Percentiles rank a stretch among this genome's conserved stretches.
Evolutionary conservation across 78 protist species (phyloP).

Genomic region (Emiliania huxleyi): DNA sequence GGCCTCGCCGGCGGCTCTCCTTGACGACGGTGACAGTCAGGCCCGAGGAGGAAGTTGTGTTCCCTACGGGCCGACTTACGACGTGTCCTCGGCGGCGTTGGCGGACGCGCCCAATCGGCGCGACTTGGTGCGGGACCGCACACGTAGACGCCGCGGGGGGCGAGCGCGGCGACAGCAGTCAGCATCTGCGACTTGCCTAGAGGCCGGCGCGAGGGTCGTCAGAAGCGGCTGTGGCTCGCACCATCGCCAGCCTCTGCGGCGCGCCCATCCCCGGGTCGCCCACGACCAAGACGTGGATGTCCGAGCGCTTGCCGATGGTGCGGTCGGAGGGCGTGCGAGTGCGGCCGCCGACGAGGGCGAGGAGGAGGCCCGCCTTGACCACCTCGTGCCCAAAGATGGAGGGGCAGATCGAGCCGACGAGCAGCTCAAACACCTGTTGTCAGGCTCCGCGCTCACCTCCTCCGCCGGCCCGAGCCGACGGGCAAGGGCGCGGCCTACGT

Average conservation of each 20-base stretch:
- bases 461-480: too few species aligned
- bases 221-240: too few species aligned
- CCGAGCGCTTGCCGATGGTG: constrained; percentile 24
- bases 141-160: constrained; percentile 97
- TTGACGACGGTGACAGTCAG: constrained; percentile 91
- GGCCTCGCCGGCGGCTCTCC: constrained; percentile 62
- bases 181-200: constrained; percentile 93
- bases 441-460: too few species aligned
- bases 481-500: too few species aligned
- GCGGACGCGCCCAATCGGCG: too few species aligned
- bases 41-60: constrained; percentile 91
- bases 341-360: constrained; percentile 94
- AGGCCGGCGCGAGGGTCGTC: too few species aligned
- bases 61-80: too few species aligned
- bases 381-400: constrained; percentile 93
- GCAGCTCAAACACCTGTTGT: constrained; percentile 67
- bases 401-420: constrained; percentile 94
- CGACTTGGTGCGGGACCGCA: too few species aligned
- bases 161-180: constrained; percentile 60
- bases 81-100: too few species aligned
- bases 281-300: constrained; percentile 92
- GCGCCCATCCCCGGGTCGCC: constrained; percentile 99
- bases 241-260: constrained; percentile 81
- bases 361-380: constrained; percentile 91
- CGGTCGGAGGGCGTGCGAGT: background rate